Percentiles rank a stretch among this genome's conserved stretches.
phyloP scores from a whole-genome alignment of 2,329 filamentous ascomycete species.

The Coniosporium tulheliwenetii region DNA sequence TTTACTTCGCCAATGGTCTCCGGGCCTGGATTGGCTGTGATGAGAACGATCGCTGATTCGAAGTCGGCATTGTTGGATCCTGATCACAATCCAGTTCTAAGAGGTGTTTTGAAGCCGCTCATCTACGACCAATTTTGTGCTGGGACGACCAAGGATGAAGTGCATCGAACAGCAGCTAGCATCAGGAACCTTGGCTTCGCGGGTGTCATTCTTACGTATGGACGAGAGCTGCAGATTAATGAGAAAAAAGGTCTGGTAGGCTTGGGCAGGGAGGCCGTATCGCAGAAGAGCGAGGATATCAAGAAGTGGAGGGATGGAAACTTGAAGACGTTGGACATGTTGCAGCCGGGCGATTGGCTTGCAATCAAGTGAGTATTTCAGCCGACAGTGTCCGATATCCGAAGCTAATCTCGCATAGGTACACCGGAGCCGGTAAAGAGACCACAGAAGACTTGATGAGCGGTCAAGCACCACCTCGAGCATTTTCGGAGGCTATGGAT shows the following conservation, averaged over 20 bases:
- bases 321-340: conserved; percentile 36
- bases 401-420: no score
- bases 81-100: conserved; percentile 30
- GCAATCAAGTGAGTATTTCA: conserved; percentile 30
- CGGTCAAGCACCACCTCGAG: no score
- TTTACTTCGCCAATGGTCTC: conserved; percentile 16
- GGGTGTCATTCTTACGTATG: conserved; percentile 38
- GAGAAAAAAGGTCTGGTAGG: conserved; percentile 15
- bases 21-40: conserved; percentile 12
- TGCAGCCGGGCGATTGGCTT: conserved; percentile 34
- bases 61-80: conserved; percentile 29
- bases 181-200: conserved; percentile 35
- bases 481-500: no score
- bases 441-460: no score
- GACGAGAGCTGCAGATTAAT: conserved; percentile 30
- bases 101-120: conserved; percentile 27
- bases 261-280: conserved; percentile 10
- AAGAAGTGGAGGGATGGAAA: conserved; percentile 38
- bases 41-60: conserved; percentile 26
- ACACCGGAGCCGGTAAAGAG: no score
- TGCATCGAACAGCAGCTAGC: conserved; percentile 26
- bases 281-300: conserved; percentile 11
- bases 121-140: conserved; percentile 44
- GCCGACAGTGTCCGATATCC: conserved; percentile 2
- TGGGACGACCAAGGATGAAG: conserved; percentile 32